Evolutionary conservation across 805 yeast species (phyloP).

Genomic region (Cyberlindnera mycetangii): DNA sequence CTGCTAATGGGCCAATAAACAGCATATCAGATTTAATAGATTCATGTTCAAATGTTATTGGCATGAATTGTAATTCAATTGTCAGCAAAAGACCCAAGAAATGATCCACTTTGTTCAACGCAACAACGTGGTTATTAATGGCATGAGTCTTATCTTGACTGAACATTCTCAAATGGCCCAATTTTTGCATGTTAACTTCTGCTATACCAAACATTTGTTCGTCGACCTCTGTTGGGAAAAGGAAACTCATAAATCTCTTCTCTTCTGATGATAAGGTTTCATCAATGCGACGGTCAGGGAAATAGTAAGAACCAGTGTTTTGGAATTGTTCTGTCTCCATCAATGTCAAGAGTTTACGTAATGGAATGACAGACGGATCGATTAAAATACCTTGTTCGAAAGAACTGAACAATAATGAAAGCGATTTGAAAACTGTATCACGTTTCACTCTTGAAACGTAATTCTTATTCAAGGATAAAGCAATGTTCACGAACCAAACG

Average conservation of each 20-base stretch:
- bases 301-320: slow-evolving; percentile 39
- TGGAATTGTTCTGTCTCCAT: slow-evolving; percentile 34
- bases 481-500: slow-evolving; percentile 30
- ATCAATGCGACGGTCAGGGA: slow-evolving; percentile 34
- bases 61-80: slow-evolving; percentile 19
- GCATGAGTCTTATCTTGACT: slow-evolving; percentile 28
- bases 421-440: slow-evolving; percentile 39
- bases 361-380: slow-evolving; percentile 53
- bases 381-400: slow-evolving; percentile 48
- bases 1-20: slow-evolving; percentile 31
- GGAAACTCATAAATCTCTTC: slow-evolving; percentile 3
- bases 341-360: slow-evolving; percentile 34
- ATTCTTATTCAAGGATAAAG: slow-evolving; percentile 8
- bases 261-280: slow-evolving; percentile 2
- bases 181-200: background rate
- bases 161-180: slow-evolving; percentile 20
- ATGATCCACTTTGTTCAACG: slow-evolving; percentile 21
- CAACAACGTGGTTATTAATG: slow-evolving; percentile 12
- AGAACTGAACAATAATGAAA: slow-evolving; percentile 52
- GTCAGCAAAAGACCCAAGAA: slow-evolving; percentile 25
- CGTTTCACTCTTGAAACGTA: slow-evolving; percentile 27
- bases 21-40: slow-evolving; percentile 30
- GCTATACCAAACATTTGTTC: slow-evolving; percentile 13
- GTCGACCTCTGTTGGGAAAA: slow-evolving; percentile 20
- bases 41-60: slow-evolving; percentile 22